Base-by-base conservation (phyloP, 768 basidiomycete genomes). In the Auriscalpium vulgare region DNA sequence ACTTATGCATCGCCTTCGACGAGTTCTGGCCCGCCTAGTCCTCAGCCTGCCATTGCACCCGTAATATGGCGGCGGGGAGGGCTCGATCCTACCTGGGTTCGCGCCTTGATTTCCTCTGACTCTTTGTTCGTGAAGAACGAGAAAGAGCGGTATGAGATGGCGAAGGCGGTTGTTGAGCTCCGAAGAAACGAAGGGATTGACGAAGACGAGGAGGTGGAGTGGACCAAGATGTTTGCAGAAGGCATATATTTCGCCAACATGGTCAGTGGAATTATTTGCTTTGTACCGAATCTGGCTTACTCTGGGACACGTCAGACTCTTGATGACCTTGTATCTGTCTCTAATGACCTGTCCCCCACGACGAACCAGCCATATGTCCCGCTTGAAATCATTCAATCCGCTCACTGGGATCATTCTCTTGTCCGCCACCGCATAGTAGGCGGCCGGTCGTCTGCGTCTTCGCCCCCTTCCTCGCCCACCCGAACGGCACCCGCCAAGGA, bases 161-260 rank as follows among this genome's bases (percentile, higher is more conserved):
- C 91, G 5, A 78, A 82, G 49, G 70, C 81, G 11, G 80, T 93
- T 4, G 81, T 92, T 0, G 91, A 95, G 65, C 64, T 95, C 56
- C 75, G 91, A 54, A 73, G 87, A 59, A 72, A 73, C 38, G 70
- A 74, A 34, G 82, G 81, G 14, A 70, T 81, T 44, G 59, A 78
- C 38, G 73, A 77, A 7, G 76, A 76, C 0, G 90, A 93, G 65
- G 92, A 95, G 66, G 68, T 60, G 44, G 79, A 86, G 60, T 90
- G 88, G 81, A 74, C 71, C 16, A 75, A 69, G 47, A 75, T 95
- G 65, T 95, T 97, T 65, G 70, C 76, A 44, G 71, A 80, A 23
- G 88, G 88, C 10, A 90, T 95, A 7, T 87, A 92, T 68, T 95
- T 95, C 67, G 72, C 79, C 5, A 91, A 94, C 65, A 88, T 95